These are phyloP conservation scores for Acacia acuminata DNA, from an alignment of 306 rosid genomes.

Conservation along the genomic window DNA sequence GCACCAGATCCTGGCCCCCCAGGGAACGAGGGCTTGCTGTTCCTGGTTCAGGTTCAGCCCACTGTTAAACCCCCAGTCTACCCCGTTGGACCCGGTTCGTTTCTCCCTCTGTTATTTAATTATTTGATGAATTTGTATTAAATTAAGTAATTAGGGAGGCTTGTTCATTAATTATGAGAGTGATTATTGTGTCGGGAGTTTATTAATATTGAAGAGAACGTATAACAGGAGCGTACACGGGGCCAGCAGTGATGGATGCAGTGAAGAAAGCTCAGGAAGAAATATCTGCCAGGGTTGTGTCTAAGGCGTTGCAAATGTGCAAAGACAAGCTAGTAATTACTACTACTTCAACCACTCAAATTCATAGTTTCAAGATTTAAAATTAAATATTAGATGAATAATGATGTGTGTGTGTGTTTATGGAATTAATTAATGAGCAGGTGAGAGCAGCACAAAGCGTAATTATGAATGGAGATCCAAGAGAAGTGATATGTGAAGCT, in stretches of 20 bases:
- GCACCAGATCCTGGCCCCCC: neutral
- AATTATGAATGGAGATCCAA: conserved; percentile 60
- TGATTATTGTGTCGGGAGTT: neutral
- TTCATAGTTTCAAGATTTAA: neutral
- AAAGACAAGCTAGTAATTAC: conserved; percentile 49
- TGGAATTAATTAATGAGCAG: conserved; percentile 30
- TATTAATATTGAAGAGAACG: neutral
- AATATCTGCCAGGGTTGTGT: conserved; percentile 28
- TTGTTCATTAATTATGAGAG: no score
- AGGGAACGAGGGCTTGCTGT: conserved; percentile 33
- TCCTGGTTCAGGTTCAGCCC: conserved; percentile 52
- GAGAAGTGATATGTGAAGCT: conserved; percentile 74
- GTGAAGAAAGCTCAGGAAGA: conserved; percentile 69
- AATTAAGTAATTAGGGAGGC: neutral
- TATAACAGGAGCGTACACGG: conserved; percentile 46
- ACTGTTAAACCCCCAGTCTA: conserved; percentile 32
- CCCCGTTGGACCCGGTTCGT: conserved; percentile 47
- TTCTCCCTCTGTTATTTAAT: no score
- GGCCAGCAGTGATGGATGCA: conserved; percentile 49
- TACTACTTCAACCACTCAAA: neutral
- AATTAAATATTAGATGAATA: neutral
- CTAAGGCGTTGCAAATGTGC: conserved; percentile 62
- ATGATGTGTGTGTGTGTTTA: neutral
- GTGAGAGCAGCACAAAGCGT: conserved; percentile 65
- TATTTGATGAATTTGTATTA: no score